These are phyloP conservation scores for Trichoderma arundinaceum DNA, from an alignment of 2,329 filamentous ascomycete species.

Conservation along the genomic window DNA sequence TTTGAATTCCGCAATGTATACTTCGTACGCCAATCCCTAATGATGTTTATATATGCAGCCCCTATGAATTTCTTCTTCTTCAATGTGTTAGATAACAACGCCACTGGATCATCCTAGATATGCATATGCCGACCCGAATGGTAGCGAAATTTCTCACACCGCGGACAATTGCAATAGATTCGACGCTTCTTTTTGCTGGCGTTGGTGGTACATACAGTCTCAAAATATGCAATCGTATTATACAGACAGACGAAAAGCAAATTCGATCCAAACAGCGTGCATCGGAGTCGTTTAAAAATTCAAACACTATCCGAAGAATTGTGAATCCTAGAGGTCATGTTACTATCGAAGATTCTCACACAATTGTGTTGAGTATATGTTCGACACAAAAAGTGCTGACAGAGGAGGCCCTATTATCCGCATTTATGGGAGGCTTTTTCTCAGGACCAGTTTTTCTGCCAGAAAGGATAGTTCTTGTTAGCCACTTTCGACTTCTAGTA, in stretches of 20 bases:
- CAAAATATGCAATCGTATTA: not conserved
- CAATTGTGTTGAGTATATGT: not conserved
- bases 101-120: not conserved
- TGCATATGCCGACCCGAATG: not conserved
- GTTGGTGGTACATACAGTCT: not conserved
- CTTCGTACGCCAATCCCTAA: no score
- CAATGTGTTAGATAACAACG: no score
- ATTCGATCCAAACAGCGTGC: not conserved
- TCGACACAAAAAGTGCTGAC: not conserved
- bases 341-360: conserved; percentile 7
- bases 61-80: not conserved
- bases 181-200: not conserved
- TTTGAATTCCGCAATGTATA: not conserved
- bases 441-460: conserved; percentile 21
- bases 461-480: not conserved
- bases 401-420: conserved; percentile 4
- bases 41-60: not conserved
- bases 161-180: not conserved
- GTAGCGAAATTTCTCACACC: not conserved
- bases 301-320: not conserved
- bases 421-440: conserved; percentile 8
- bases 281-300: not conserved
- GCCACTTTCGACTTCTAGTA: not conserved
- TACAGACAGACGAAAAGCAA: not conserved
- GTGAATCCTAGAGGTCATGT: conserved; percentile 11